phyloP scores from a whole-genome alignment of 345 rosid species.

The Syzygium jambos region DNA sequence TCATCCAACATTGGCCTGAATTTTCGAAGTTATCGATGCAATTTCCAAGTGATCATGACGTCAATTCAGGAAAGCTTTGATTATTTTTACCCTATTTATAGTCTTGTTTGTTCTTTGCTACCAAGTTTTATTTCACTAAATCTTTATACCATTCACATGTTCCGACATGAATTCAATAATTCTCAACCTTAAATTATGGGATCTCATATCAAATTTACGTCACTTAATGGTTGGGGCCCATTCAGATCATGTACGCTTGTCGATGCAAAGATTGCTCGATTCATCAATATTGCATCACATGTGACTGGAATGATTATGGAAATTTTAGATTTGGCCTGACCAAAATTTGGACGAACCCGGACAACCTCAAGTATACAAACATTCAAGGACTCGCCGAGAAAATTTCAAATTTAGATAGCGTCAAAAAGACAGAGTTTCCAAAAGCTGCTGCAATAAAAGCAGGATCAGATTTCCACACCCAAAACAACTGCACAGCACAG shows the following conservation, averaged over 20 bases:
- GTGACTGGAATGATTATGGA: not conserved
- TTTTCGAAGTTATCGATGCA: not conserved
- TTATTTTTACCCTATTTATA: not conserved
- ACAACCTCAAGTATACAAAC: not conserved
- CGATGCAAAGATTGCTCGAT: no score
- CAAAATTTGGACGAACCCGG: not conserved
- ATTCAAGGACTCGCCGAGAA: no score
- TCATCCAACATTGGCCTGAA: not conserved
- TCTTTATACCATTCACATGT: no score
- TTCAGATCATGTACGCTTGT: no score
- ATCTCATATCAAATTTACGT: not conserved
- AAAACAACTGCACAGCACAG: not conserved
- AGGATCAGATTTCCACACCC: not conserved
- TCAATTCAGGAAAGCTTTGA: not conserved
- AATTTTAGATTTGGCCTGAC: not conserved
- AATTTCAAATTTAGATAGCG: no score
- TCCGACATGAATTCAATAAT: not conserved
- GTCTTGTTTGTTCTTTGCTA: not conserved
- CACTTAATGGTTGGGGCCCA: not conserved
- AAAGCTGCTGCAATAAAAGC: no score
- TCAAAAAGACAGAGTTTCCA: no score
- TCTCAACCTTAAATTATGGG: not conserved
- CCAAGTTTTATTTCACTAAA: not conserved
- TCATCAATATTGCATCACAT: not conserved
- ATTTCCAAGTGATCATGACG: not conserved